Conservation (phyloP, 2,329 filamentous ascomycete genomes). For the Trematosphaeria pertusa region DNA sequence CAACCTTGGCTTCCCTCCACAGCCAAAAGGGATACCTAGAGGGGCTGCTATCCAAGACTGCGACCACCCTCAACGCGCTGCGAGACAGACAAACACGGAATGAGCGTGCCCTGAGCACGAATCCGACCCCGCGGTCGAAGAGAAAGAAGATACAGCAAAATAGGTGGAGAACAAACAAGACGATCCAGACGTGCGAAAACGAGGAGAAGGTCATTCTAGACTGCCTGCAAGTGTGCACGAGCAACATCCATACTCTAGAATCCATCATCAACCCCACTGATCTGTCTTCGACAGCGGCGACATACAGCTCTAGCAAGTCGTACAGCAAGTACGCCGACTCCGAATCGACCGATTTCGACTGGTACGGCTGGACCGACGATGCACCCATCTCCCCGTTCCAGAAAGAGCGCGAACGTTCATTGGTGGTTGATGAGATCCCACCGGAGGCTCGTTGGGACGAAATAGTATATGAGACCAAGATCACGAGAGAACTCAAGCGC, state of each 20-base stretch:
- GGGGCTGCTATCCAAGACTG: conserved; percentile 38
- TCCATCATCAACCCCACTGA: conserved; percentile 18
- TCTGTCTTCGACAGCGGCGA: conserved; percentile 14
- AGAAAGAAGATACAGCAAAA: conserved; percentile 39
- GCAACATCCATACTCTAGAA: conserved; percentile 38
- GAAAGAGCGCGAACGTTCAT: conserved; percentile 18
- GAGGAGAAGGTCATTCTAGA: conserved; percentile 39
- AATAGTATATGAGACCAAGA: background rate
- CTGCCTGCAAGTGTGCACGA: conserved; percentile 39
- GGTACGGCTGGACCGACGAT: conserved; percentile 41
- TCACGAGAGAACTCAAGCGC: conserved; percentile 4
- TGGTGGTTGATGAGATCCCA: conserved; percentile 22
- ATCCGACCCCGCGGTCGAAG: conserved; percentile 29
- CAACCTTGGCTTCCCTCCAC: conserved; percentile 23
- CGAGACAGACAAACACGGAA: conserved; percentile 39
- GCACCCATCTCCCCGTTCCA: conserved; percentile 31
- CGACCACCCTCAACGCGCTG: conserved; percentile 38
- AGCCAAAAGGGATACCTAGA: conserved; percentile 35
- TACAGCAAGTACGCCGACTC: conserved; percentile 22
- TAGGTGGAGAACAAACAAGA: conserved; percentile 34
- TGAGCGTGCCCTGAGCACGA: conserved; percentile 25
- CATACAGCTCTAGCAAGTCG: conserved; percentile 23
- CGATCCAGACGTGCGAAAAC: conserved; percentile 41
- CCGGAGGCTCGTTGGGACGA: conserved; percentile 23
- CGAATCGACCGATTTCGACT: conserved; percentile 31